Base-by-base conservation (phyloP, 2,329 filamentous ascomycete species). In the Macrophomina phaseolina region DNA sequence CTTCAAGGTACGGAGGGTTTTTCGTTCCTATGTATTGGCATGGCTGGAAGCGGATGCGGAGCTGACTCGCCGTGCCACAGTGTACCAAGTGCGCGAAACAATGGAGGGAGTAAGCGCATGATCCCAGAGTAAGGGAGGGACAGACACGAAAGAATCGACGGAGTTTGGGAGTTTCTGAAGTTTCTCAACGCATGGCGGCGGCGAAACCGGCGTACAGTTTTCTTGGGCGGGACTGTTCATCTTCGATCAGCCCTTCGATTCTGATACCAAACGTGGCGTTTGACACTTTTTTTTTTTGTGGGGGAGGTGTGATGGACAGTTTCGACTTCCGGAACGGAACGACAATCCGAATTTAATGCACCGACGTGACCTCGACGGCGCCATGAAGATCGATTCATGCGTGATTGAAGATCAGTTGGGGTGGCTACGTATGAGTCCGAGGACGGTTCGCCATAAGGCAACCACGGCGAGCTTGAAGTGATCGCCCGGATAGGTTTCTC, bases 1-100 rank as follows among this genome's bases (percentile, higher is more conserved):
- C 81, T 96, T 90, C 81, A 95, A 93, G 87, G 91, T 92, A 75
- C 2, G 16, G 23, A 23, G 30, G 49, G 32, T n/a, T 36, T 36
- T n/a, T 53, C 5, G 30, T 9, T 14, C 48, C 30, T 4, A 23
- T 7, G 9, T 14, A 51, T 8, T 45, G 34, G 36, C 34, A 14
- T 12, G 3, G 46, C 30, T 52, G 28, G 34, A 14, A 32, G 30
- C 2, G 30, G 16, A 12, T 14, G 12, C 42, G 63, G 14, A 16
- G 14, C 42, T 65, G 14, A 18, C 67, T 69, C 53, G 71, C 68
- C 38, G 68, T 34, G 23, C 18, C 42, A 28, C 45, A 76, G 75
- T 83, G 81, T 69, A 79, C 78, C 23, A 77, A 79, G 69, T 83
- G 81, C 68, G 75, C 73, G 5, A 77, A 78, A 58, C 78, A 82